Conservation (phyloP, 2,329 filamentous ascomycete genomes). For the Ciborinia camelliae region DNA sequence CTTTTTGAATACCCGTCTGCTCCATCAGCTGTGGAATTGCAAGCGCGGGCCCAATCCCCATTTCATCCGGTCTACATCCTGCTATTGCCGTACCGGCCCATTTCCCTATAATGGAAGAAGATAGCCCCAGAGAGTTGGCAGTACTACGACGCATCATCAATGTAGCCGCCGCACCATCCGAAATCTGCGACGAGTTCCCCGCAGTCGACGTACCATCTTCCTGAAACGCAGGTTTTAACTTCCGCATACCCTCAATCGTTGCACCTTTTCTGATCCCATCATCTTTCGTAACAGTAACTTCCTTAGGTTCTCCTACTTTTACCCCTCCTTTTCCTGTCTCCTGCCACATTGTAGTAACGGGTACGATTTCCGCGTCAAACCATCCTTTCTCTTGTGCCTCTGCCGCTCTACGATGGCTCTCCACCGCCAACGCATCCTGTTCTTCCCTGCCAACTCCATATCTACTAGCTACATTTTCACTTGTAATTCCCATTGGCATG, state of each 20-base stretch:
- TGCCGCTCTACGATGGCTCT: constrained; percentile 70
- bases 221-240: constrained; percentile 83
- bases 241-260: constrained; percentile 66
- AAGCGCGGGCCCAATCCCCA: constrained; percentile 85
- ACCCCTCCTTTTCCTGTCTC: constrained; percentile 60
- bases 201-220: constrained; percentile 74
- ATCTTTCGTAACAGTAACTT: constrained; percentile 69
- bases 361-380: constrained; percentile 77
- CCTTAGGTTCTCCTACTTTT: constrained; percentile 53
- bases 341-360: constrained; percentile 68
- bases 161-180: constrained; percentile 80
- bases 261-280: constrained; percentile 75
- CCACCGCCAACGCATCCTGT: constrained; percentile 78
- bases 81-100: constrained; percentile 74
- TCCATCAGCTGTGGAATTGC: constrained; percentile 80
- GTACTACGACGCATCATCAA: constrained; percentile 83
- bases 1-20: constrained; percentile 60
- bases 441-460: constrained; percentile 72
- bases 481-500: constrained; percentile 90
- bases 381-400: constrained; percentile 64
- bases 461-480: constrained; percentile 79
- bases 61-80: constrained; percentile 84
- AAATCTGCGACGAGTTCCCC: constrained; percentile 82
- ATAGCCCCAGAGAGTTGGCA: constrained; percentile 68
- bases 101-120: constrained; percentile 69